These are phyloP conservation scores for Nakazawaea populi DNA, from an alignment of 805 yeast genomes.

Conservation along the genomic window DNA sequence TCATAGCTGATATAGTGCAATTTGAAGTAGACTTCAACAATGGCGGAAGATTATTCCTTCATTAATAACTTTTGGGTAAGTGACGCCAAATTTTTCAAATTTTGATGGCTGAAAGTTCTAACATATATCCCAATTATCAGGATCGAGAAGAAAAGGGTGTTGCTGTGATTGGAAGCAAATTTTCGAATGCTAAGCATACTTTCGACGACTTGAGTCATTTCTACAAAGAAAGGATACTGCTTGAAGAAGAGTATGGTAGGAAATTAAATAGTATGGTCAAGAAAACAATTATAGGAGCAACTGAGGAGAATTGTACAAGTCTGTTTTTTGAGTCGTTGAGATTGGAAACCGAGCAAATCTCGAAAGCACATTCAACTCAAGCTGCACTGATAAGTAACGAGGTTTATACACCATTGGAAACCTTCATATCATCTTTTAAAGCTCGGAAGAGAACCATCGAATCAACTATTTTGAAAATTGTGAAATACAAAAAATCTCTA, in stretches of 20 bases:
- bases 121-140: conserved; percentile 24
- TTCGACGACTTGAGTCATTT: conserved; percentile 42
- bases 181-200: conserved; percentile 56
- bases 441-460: conserved; percentile 55
- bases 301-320: conserved; percentile 55
- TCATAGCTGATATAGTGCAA: no score
- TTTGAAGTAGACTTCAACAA: not conserved
- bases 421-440: conserved; percentile 45
- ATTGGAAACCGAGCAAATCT: conserved; percentile 53
- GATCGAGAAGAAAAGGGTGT: conserved; percentile 59
- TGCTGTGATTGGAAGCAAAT: conserved; percentile 44
- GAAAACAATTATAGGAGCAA: conserved; percentile 41
- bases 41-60: conserved; percentile 21
- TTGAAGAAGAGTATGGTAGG: conserved; percentile 71
- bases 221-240: conserved; percentile 48
- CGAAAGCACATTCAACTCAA: conserved; percentile 48
- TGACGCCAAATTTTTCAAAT: not conserved
- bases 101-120: no score
- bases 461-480: conserved; percentile 47
- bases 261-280: conserved; percentile 45
- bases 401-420: conserved; percentile 43
- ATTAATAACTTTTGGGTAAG: conserved; percentile 45
- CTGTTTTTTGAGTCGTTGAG: conserved; percentile 54
- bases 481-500: conserved; percentile 36
- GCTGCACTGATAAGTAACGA: conserved; percentile 45